These are phyloP conservation scores for Fusarium circinatum DNA, from an alignment of 2,329 filamentous ascomycete species.

Conservation along the genomic window DNA sequence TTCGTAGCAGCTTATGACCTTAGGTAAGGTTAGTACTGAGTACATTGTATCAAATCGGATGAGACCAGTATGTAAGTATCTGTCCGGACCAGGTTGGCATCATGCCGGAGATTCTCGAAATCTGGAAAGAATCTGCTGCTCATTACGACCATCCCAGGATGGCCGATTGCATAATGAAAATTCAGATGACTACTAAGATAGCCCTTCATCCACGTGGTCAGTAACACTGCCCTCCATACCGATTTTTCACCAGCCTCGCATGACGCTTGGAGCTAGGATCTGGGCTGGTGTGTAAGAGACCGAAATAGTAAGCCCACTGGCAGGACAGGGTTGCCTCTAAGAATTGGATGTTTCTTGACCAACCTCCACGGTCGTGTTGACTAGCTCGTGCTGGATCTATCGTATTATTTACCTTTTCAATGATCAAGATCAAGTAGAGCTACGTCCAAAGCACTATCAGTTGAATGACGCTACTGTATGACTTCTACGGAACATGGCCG, in stretches of 20 bases:
- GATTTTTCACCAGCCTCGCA: background rate
- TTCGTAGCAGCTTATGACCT: background rate
- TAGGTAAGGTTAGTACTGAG: background rate
- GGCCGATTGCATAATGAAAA: background rate
- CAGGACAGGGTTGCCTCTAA: background rate
- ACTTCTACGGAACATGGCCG: background rate
- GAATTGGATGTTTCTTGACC: background rate
- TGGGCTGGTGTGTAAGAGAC: background rate
- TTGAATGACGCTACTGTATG: background rate
- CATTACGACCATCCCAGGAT: background rate
- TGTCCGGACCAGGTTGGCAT: background rate
- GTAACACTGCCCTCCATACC: background rate
- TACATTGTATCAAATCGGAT: background rate
- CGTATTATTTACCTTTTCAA: background rate
- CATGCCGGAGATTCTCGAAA: constrained; percentile 4
- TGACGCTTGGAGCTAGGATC: background rate
- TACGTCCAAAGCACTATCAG: background rate
- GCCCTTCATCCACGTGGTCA: background rate
- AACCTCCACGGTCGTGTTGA: background rate
- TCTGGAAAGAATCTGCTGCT: constrained; percentile 27
- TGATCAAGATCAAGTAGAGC: constrained; percentile 4
- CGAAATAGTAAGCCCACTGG: background rate
- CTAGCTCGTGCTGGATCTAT: background rate
- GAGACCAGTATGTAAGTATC: background rate
- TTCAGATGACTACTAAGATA: background rate